Conservation (phyloP, 1,284 basidiomycete genomes). For the Lentinus polychrous region DNA sequence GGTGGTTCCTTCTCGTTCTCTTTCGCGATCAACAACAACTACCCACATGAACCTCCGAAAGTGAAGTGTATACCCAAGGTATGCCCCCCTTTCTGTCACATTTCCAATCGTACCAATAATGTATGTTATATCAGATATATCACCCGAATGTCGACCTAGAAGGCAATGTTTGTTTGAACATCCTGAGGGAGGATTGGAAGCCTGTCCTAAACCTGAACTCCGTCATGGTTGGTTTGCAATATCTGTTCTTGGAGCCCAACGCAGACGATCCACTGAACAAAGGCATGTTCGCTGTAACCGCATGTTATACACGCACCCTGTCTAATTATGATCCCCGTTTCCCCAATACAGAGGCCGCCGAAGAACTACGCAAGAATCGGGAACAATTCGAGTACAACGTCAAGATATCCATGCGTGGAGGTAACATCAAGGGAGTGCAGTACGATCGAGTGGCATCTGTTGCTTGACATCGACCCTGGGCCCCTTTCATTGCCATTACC, state of each 20-base stretch:
- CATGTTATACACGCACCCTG: not conserved
- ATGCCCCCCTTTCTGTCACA: constrained; percentile 23
- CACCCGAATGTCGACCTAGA: constrained; percentile 98
- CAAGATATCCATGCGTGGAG: constrained; percentile 77
- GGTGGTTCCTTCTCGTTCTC: constrained; percentile 91
- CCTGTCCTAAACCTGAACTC: constrained; percentile 96
- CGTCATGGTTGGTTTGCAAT: constrained; percentile 96
- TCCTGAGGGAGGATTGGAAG: constrained; percentile 99
- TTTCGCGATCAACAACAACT: constrained; percentile 94
- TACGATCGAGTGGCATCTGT: constrained; percentile 65
- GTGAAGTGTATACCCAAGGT: constrained; percentile 97
- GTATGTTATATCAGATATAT: constrained; percentile 70
- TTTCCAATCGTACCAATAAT: not conserved
- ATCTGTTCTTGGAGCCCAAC: constrained; percentile 97
- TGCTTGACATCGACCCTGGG: too few relatives aligned
- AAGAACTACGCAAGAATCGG: constrained; percentile 82
- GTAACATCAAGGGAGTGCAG: constrained; percentile 63
- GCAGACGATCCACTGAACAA: constrained; percentile 99
- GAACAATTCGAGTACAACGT: constrained; percentile 80
- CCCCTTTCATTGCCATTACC: too few relatives aligned
- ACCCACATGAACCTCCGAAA: constrained; percentile 98
- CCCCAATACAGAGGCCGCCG: constrained; percentile 74
- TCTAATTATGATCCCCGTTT: not conserved
- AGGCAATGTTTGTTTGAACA: constrained; percentile 96
- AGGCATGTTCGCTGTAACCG: constrained; percentile 46